Evolutionary conservation across 2,329 filamentous ascomycete species (phyloP), one percentile per base, ranked within the genome.

Genomic region (Cordyceps cicadae): DNA sequence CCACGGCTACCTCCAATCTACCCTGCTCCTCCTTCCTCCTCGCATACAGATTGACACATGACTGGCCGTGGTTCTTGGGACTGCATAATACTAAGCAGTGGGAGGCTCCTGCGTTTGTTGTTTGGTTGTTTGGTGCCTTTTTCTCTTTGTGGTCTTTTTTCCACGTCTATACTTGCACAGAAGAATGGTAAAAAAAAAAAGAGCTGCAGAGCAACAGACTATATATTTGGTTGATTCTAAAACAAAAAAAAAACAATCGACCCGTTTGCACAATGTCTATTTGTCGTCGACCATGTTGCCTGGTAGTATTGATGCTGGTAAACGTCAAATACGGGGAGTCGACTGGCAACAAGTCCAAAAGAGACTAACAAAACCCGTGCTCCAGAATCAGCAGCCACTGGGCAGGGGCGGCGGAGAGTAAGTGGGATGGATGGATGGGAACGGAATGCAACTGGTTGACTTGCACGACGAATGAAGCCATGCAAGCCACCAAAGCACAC

Each of bases 31-130:
- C 41, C 45, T 34, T 43, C n/a, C 45, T 29, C 12, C 32, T 15
- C 15, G 43, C 39, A 45, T 19, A 43, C 52, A 54, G 12, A 46
- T 26, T 41, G 39, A 55, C 17, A 46, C 41, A 55, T 55, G 39
- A 24, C 53, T 46, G 39, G n/a, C 41, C n/a, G 53, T 55, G 41
- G 53, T 46, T 55, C 26, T 14, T 46, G 53, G 53, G 41, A 55
- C 41, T 55, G 53, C 53, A 55, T 55, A 55, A 55, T 55, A 34
- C 21, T 41, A 55, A 55, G 53, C 53, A 55, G 46, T 55, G 41
- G 53, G 53, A 32, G 53, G 39, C 26, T 55, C 29, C 45, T 41
- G 7, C n/a, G 19, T 41, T 21, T 34, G 21, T 46, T 55, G 29
- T 54, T 54, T 21, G 39, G 39, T 11, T 52, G 14, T 37, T 52